A percentile compares a stretch with the other conserved stretches of the same genome.
These are phyloP conservation scores for Leishmania aethiopica DNA, from an alignment of 208 protist species.

Conservation along the genomic window DNA sequence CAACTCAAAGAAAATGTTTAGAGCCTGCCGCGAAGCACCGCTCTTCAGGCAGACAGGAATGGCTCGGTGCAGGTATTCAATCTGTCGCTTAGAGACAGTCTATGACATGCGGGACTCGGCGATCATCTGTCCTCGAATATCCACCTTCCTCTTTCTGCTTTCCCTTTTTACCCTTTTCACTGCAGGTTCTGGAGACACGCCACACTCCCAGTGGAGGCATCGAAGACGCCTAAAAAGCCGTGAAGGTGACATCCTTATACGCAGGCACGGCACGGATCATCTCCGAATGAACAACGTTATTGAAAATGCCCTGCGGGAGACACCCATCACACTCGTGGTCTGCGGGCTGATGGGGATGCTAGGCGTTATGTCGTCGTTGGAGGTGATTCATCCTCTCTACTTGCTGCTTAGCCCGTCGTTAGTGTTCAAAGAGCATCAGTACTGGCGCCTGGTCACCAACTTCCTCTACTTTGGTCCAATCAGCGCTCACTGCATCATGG, in stretches of 20 bases:
- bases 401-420: conserved; percentile 73
- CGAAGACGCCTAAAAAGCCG: background rate
- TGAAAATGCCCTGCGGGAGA: conserved; percentile 28
- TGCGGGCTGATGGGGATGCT: conserved; percentile 46
- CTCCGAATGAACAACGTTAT: conserved; percentile 28
- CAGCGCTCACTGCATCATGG: conserved; percentile 51
- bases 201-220: background rate
- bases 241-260: background rate
- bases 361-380: conserved; percentile 38
- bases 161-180: background rate
- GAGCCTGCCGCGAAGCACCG: background rate
- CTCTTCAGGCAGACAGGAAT: background rate
- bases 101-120: background rate
- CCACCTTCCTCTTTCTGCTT: background rate
- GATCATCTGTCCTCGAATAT: background rate
- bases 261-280: background rate
- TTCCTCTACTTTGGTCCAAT: conserved; percentile 77
- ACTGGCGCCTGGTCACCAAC: conserved; percentile 79
- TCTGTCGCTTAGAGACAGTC: background rate
- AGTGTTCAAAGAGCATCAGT: conserved; percentile 77
- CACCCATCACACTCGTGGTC: conserved; percentile 25
- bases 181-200: background rate
- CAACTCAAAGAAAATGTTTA: background rate
- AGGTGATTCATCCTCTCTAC: conserved; percentile 70
- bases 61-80: background rate